phyloP scores from a whole-genome alignment of 345 rosid species.

The Camelina hispida region DNA sequence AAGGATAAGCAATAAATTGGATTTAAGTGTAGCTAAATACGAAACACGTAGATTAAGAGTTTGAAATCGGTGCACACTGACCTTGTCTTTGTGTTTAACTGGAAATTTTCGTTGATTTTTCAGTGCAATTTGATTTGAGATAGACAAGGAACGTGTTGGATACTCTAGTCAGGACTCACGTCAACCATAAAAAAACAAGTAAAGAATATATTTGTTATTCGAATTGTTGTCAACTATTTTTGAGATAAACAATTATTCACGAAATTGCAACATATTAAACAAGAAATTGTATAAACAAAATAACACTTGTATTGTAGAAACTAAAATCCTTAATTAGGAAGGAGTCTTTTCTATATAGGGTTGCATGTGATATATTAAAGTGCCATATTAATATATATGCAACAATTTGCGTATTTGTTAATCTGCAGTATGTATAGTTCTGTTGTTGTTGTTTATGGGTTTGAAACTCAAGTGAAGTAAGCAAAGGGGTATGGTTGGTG shows the following conservation, averaged over 20 bases:
- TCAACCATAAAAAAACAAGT: not conserved
- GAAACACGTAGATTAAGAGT: not conserved
- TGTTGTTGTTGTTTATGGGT: slow-evolving; percentile 27
- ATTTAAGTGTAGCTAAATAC: not conserved
- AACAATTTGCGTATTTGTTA: not conserved
- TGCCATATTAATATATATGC: not conserved
- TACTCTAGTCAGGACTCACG: not conserved
- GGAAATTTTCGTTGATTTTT: not conserved
- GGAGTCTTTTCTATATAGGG: not conserved
- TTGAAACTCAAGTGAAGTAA: slow-evolving; percentile 38
- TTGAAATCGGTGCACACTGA: not conserved
- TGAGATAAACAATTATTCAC: not conserved
- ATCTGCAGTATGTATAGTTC: not conserved
- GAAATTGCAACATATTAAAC: not conserved
- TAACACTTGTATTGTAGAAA: not conserved
- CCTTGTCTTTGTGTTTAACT: not conserved
- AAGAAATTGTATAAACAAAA: not conserved
- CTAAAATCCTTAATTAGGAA: not conserved
- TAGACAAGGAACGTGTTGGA: not conserved
- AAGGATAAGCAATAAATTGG: not conserved
- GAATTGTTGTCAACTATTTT: not conserved
- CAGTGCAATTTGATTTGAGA: not conserved
- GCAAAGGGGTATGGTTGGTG: slow-evolving; percentile 44
- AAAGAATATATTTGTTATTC: not conserved
- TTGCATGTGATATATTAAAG: not conserved